Evolutionary conservation across 139 green algal species (phyloP), one percentile per base, ranked within the genome.

Genomic region (Diplosphaera chodatii): DNA sequence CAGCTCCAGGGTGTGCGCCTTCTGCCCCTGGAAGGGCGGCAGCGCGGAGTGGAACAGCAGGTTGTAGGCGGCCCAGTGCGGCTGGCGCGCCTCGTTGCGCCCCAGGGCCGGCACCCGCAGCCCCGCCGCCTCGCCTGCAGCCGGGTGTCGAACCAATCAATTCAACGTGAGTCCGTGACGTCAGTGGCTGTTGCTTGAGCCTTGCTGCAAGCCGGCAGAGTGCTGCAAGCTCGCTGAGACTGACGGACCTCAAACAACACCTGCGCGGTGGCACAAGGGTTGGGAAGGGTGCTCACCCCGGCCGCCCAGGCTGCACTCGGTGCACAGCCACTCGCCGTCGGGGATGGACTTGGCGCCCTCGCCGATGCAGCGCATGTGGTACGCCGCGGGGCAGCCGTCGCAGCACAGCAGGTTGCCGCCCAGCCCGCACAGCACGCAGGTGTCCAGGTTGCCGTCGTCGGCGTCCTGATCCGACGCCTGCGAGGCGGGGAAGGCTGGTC

Each of bases 371-470:
- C 82, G 77, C 65, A 91, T 62, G 82, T 97, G 92, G 82, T 90
- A 97, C 34, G 91, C 88, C 6, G 87, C 92, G 0, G 92, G 92
- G 79, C 92, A 97, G 72, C 74, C 81, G 69, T 97, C 92, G 79
- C 92, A 97, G 82, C 90, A 97, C 63, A 98, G 66, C 74, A 97
- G 81, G 72, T 77, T 87, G 67, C 91, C 91, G 23, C 88, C 89
- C 67, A 82, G 59, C 34, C 78, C 80, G 74, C 91, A 97, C 63
- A 97, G 74, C 76, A 91, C 79, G 76, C 91, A 97, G 16, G 63
- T 68, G 67, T 97, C 87, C 23, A 72, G 74, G 66, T 91, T 90
- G 75, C 70, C 65, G 29, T 80, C 75, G 23, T 41, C 48, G 62
- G 69, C 68, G 21, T 56, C 63, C 27, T 55, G 29, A n/a, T 32